Conservation (phyloP, 2,329 filamentous ascomycete genomes). For the Sporothrix mexicana region DNA sequence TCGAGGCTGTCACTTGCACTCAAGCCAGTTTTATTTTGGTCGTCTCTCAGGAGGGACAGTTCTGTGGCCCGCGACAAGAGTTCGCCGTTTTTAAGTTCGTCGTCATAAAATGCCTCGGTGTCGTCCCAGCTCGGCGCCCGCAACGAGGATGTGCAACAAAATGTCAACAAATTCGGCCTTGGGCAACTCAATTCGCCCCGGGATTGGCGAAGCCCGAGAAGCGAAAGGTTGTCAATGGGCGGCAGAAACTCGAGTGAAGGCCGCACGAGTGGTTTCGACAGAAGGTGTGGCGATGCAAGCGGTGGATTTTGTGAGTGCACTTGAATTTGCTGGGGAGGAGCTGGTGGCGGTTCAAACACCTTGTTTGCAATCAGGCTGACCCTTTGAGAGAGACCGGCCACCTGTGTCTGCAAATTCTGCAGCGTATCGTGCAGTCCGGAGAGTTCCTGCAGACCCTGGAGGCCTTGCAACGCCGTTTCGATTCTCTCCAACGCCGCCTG, state of each 20-base stretch:
- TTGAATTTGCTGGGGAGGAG: not conserved
- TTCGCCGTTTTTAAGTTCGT: not conserved
- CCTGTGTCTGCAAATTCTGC: not conserved
- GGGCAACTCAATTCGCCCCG: not conserved
- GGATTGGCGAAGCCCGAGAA: not conserved
- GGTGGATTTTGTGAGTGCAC: not conserved
- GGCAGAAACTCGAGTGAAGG: not conserved
- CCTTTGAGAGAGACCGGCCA: not conserved
- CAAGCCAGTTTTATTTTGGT: too few species aligned
- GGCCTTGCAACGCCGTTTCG: not conserved
- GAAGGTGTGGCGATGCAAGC: not conserved
- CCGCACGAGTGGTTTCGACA: not conserved
- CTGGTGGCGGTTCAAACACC: conserved; percentile 1
- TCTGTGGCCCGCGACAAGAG: not conserved
- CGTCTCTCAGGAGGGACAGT: not conserved
- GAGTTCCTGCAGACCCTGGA: not conserved
- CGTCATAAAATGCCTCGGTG: not conserved
- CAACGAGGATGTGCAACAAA: not conserved
- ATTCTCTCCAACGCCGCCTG: not conserved
- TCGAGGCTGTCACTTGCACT: not conserved
- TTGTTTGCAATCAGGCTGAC: conserved; percentile 1
- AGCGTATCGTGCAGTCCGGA: not conserved
- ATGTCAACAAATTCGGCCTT: not conserved
- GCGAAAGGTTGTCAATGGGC: not conserved
- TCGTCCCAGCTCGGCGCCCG: not conserved